These are phyloP conservation scores for Leccinum griseonigrum DNA, from an alignment of 1,284 basidiomycete species.

Conservation along the genomic window DNA sequence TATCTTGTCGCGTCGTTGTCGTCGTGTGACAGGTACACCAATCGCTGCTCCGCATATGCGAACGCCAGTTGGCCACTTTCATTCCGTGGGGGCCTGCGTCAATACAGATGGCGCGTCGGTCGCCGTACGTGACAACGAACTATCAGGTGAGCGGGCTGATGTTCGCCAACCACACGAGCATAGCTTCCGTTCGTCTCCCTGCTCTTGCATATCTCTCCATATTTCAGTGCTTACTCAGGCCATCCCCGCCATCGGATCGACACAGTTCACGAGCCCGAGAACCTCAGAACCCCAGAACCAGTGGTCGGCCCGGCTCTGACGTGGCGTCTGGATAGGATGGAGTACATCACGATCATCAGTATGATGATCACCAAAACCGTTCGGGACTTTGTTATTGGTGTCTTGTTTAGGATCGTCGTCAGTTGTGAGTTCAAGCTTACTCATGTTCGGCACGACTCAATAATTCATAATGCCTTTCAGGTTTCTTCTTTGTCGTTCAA, in stretches of 20 bases:
- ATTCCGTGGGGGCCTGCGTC: conserved; percentile 99
- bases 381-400: conserved; percentile 94
- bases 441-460: conserved; percentile 7
- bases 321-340: conserved; percentile 41
- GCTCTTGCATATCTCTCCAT: not conserved
- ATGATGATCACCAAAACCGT: conserved; percentile 91
- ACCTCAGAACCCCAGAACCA: no score
- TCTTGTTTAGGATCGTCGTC: conserved; percentile 88
- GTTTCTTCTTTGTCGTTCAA: conserved; percentile 95
- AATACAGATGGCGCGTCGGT: conserved; percentile 94
- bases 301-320: conserved; percentile 2
- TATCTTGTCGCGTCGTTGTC: not conserved
- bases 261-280: no score
- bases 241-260: no score
- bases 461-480: conserved; percentile 34
- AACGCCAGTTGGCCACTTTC: conserved; percentile 95
- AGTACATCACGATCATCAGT: conserved; percentile 76
- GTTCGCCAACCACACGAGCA: conserved; percentile 98
- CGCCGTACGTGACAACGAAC: conserved; percentile 84
- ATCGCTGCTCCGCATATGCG: conserved; percentile 93
- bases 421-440: conserved; percentile 62
- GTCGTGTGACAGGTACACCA: conserved; percentile 76
- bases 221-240: no score
- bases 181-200: conserved; percentile 72
- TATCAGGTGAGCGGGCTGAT: conserved; percentile 97